A percentile compares a stretch with the other conserved stretches of the same genome.
phyloP scores from a whole-genome alignment of 1,284 basidiomycete species.

The Kwoniella shivajii region DNA sequence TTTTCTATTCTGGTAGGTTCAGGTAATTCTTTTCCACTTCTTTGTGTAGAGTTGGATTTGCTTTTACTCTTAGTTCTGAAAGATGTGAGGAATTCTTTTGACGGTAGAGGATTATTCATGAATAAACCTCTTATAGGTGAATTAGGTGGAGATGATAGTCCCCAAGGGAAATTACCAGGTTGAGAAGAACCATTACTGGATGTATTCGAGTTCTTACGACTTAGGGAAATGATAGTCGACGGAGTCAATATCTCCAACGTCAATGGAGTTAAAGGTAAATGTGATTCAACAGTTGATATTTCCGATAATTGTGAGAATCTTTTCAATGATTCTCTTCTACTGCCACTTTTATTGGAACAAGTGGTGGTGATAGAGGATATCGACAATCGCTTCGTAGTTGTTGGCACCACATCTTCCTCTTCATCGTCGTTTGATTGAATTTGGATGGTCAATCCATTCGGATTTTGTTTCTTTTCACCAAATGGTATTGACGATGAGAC shows the following conservation, averaged over 20 bases:
- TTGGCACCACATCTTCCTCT: conserved; percentile 4
- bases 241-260: conserved; percentile 4
- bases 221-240: not conserved
- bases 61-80: not conserved
- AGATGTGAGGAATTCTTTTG: conserved; percentile 4
- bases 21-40: conserved; percentile 9
- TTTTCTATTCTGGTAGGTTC: conserved; percentile 26
- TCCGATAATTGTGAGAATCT: conserved; percentile 8
- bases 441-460: not conserved
- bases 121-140: conserved; percentile 13
- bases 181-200: not conserved
- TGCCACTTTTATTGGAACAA: not conserved
- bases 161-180: conserved; percentile 21
- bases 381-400: conserved; percentile 1
- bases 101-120: not conserved
- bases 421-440: not conserved
- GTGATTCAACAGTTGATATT: not conserved
- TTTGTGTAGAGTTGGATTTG: not conserved
- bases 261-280: conserved; percentile 8
- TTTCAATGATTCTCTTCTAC: not conserved
- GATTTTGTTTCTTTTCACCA: not conserved
- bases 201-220: not conserved
- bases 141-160: conserved; percentile 8
- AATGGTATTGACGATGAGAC: not conserved
- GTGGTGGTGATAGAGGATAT: not conserved